Evolutionary conservation across 495 filamentous ascomycete species (phyloP), one percentile per base, ranked within the genome.

Genomic region (Aspergillus asperescens): DNA sequence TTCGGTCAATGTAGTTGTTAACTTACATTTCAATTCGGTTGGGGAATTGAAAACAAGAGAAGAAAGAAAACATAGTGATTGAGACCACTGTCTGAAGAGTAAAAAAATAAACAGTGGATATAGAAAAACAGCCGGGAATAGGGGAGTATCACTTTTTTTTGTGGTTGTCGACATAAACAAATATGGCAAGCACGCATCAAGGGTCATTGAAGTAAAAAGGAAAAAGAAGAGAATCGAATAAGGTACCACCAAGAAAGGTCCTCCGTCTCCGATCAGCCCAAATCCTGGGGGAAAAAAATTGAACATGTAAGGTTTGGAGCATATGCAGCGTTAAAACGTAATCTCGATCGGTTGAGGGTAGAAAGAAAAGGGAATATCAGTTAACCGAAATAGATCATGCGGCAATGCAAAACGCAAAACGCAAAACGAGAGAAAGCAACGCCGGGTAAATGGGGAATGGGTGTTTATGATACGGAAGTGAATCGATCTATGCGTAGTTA

Each of bases 401-500:
- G 56, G 60, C 15, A 46, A 57, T 34, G 51, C 57, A 57, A 53
- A 55, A 61, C 51, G 51, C 57, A 57, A 53, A 55, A 61, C 51
- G 31, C 10, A 35, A 43, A 55, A 31, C 29, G 41, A 55, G 40
- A 16, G 20, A 44, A 56, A 53, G 62, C 63, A 59, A 60, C 57
- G 61, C 59, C 61, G 57, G 56, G 52, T 51, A 51, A 60, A 49
- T 59, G 42, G 60, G 52, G 53, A 29, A 37, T 53, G 48, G 7
- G 13, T 49, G 45, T 52, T 57, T 44, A 52, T 56, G 57, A 58
- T 59, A 48, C 18, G 47, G 54, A 65, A 61, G 31, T 45, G 48
- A 65, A 61, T 56, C 60, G 67, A 62, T 67, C 65, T 65, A 67
- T 66, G 55, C 59, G 58, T 55, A 58, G n/a, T n/a, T n/a, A 61